Percentiles rank a stretch among this genome's conserved stretches.
phyloP scores from a whole-genome alignment of 257 asterid genomes.

The Echites panduratus region DNA sequence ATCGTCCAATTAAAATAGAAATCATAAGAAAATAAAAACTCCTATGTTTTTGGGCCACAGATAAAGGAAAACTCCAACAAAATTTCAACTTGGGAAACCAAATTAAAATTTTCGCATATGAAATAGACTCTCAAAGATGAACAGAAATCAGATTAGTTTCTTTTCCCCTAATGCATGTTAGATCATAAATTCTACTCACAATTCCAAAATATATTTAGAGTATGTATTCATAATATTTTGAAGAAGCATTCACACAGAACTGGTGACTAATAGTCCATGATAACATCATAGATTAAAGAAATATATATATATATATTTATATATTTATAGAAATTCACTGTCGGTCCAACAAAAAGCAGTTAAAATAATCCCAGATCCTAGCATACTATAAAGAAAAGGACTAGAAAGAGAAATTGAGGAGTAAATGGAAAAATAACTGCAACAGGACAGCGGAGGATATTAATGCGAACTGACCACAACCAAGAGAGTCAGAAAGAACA shows the following conservation, averaged over 20 bases:
- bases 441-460: background rate
- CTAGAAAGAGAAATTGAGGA: background rate
- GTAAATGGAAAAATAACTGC: background rate
- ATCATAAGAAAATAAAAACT: background rate
- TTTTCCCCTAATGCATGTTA: constrained; percentile 1
- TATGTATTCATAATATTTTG: background rate
- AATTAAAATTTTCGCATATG: background rate
- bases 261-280: background rate
- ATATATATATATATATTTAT: too few relatives aligned
- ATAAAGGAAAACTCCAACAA: background rate
- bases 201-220: background rate
- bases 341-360: constrained; percentile 14
- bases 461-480: background rate
- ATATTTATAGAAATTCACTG: constrained; percentile 1
- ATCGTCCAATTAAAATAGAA: background rate
- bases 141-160: background rate
- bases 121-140: background rate
- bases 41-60: background rate
- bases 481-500: background rate
- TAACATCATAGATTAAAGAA: background rate
- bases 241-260: background rate
- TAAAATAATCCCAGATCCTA: constrained; percentile 17
- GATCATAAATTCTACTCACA: constrained; percentile 3
- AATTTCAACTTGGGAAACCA: background rate
- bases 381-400: background rate